Evolutionary conservation across 129 eudicot species (phyloP), one percentile per base, ranked within the genome.

Genomic region (Oenanthe sinensis): DNA sequence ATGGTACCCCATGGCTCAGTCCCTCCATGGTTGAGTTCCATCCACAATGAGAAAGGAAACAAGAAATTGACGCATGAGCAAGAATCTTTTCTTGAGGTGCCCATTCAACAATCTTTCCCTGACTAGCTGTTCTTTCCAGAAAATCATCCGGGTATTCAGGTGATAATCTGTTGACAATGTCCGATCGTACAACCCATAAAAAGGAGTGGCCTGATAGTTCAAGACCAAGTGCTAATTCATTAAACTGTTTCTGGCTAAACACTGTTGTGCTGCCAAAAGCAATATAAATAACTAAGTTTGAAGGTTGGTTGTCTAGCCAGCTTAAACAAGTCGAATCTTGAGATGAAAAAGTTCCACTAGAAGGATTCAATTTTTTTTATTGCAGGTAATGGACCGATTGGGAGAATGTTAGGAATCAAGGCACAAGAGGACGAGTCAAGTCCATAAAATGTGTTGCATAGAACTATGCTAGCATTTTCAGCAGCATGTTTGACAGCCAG

Each of bases 41-140:
- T 39, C 96, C 96, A 63, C 96, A 90, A 77, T 90, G 92, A 6
- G 89, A 84, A 44, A 90, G 44, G 84, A 90, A 90, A 75, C 92
- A 88, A 60, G 85, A 90, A 19, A 81, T 62, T 2, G 92, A 86
- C 37, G 87, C 89, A 82, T 90, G 92, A 78, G 87, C 86, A 42
- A 90, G 74, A 22, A 90, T 87, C 79, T 79, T 81, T 45, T 90
- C 92, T 81, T 90, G 96, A 24, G 96, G 92, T 26, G 96, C 92
- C 92, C 96, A 90, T 70, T 86, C 84, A 7, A 88, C 96, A 1
- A 88, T 80, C 69, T 79, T 83, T 30, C 89, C 88, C 4, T 81
- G 81, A 30, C 48, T 13, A 4, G 76, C 75, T 48, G 83, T 78
- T 44, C 86, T 77, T 46, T 84, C 83, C 70, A 28, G 30, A 44